These are phyloP conservation scores for Pythium folliculosum DNA, from an alignment of 352 stramenopile species.

Conservation along the genomic window DNA sequence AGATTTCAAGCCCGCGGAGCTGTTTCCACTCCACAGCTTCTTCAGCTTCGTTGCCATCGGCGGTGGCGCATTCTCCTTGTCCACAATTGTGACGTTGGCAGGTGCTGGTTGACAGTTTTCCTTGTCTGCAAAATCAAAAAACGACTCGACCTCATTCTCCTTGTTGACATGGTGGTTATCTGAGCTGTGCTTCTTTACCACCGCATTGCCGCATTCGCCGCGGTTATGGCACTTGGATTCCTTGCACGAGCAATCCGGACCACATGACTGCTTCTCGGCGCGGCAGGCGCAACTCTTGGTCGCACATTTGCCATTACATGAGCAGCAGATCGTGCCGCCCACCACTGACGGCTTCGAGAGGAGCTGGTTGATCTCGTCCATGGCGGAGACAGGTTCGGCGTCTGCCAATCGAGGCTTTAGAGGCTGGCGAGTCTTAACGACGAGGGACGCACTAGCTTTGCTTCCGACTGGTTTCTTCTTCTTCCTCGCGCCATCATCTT, in stretches of 20 bases:
- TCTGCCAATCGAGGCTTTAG: conserved; percentile 16
- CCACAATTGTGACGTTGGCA: neutral
- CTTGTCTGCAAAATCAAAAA: conserved; percentile 34
- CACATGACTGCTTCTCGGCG: conserved; percentile 43
- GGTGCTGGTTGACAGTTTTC: conserved; percentile 23
- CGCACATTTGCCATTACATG: conserved; percentile 73
- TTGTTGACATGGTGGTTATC: conserved; percentile 27
- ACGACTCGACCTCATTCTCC: conserved; percentile 43
- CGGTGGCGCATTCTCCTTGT: conserved; percentile 26
- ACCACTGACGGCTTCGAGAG: conserved; percentile 41
- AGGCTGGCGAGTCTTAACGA: conserved; percentile 10
- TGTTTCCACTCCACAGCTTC: conserved; percentile 30
- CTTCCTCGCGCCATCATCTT: conserved; percentile 31
- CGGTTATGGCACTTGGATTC: conserved; percentile 61
- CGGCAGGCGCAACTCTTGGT: conserved; percentile 72
- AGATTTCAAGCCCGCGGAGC: neutral
- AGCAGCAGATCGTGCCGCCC: conserved; percentile 45
- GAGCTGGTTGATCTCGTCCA: conserved; percentile 64
- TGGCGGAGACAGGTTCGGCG: conserved; percentile 19
- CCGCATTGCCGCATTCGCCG: conserved; percentile 18
- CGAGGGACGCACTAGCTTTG: neutral
- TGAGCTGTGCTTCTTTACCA: conserved; percentile 23
- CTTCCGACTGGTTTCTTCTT: conserved; percentile 13
- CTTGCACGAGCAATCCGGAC: conserved; percentile 56
- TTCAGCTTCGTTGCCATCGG: conserved; percentile 25